These are phyloP conservation scores for Staphylotrichum longicolle DNA, from an alignment of 495 filamentous ascomycete species.

Conservation along the genomic window DNA sequence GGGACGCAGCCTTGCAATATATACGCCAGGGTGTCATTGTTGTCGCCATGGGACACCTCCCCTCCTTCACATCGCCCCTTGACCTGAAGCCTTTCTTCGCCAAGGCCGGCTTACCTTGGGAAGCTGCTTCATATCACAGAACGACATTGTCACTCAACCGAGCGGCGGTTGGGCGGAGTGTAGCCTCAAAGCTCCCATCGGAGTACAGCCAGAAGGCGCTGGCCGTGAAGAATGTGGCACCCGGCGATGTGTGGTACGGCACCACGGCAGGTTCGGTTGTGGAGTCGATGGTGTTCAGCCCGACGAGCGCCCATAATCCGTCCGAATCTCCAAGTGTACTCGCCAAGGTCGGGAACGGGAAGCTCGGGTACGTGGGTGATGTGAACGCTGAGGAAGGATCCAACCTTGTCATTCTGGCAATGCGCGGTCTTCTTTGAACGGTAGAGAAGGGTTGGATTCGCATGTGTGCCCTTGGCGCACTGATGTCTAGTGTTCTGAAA, in stretches of 20 bases:
- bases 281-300: slow-evolving; percentile 35
- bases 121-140: slow-evolving; percentile 36
- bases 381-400: slow-evolving; percentile 44
- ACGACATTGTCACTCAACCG: slow-evolving; percentile 19
- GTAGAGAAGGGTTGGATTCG: no score
- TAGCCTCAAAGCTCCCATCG: slow-evolving; percentile 28
- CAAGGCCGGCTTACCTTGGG: slow-evolving; percentile 42
- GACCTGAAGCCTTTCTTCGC: slow-evolving; percentile 21
- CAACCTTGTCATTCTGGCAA: slow-evolving; percentile 38
- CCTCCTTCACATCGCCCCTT: no score
- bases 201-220: slow-evolving; percentile 48
- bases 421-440: slow-evolving; percentile 34
- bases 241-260: slow-evolving; percentile 23
- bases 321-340: no score
- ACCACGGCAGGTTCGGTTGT: slow-evolving; percentile 14
- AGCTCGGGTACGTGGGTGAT: slow-evolving; percentile 49
- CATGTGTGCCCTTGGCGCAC: no score
- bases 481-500: no score
- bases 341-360: slow-evolving; percentile 37
- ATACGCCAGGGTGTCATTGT: no score
- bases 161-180: slow-evolving; percentile 24
- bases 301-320: no score
- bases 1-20: no score
- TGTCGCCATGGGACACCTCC: no score
- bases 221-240: slow-evolving; percentile 39